These are phyloP conservation scores for Naganishia liquefaciens DNA, from an alignment of 1,284 basidiomycete genomes.

Conservation along the genomic window DNA sequence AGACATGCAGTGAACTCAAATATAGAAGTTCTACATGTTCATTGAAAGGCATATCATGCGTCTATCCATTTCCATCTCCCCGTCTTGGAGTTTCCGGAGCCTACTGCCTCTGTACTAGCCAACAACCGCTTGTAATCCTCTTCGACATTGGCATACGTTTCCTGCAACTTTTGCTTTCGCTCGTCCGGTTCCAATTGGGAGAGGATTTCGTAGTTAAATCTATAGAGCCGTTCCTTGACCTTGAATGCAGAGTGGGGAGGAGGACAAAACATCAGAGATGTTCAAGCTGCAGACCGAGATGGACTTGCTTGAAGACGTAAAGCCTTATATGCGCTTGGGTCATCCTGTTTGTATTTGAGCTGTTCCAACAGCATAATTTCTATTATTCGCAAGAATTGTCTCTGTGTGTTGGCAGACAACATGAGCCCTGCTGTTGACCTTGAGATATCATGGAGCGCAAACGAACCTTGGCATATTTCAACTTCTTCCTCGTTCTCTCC, in stretches of 20 bases:
- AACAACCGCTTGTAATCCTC: conserved; percentile 85
- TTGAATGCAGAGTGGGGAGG: conserved; percentile 53
- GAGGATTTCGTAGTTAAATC: conserved; percentile 91
- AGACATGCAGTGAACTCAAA: too few species aligned
- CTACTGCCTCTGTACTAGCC: conserved; percentile 44
- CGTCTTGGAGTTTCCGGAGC: neutral
- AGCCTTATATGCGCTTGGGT: conserved; percentile 62
- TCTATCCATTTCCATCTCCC: conserved; percentile 30
- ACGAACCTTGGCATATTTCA: conserved; percentile 85
- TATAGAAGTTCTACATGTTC: neutral
- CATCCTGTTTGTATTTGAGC: conserved; percentile 61
- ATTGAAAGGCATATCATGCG: neutral
- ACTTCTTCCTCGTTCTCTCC: conserved; percentile 71
- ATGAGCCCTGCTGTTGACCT: neutral
- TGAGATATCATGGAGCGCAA: too few species aligned
- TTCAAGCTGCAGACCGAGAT: neutral
- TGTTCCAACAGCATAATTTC: conserved; percentile 86
- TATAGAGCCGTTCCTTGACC: conserved; percentile 89
- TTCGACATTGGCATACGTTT: conserved; percentile 84
- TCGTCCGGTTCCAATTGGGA: conserved; percentile 82
- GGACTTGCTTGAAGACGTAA: conserved; percentile 63
- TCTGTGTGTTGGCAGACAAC: conserved; percentile 56
- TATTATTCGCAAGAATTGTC: conserved; percentile 86
- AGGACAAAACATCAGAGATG: neutral
- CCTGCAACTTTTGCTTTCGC: conserved; percentile 82